These are phyloP conservation scores for Phytophthora pluvialis DNA, from an alignment of 352 stramenopile species.

Conservation along the genomic window DNA sequence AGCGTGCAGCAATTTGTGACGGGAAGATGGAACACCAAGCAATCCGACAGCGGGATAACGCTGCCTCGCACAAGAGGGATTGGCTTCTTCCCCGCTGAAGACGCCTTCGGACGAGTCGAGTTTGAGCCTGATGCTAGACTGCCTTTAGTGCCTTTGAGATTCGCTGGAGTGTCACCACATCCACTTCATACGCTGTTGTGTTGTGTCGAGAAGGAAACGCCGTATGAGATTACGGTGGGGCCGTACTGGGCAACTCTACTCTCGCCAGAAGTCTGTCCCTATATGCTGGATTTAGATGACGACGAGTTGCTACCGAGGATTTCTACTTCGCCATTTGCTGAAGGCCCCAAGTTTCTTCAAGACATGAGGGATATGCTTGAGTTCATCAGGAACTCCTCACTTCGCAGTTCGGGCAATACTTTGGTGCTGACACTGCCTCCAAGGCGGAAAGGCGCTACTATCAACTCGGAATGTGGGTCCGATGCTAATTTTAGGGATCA, in stretches of 20 bases:
- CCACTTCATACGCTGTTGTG: constrained; percentile 29
- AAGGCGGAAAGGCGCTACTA: background rate
- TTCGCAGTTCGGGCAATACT: constrained; percentile 16
- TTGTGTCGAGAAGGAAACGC: constrained; percentile 28
- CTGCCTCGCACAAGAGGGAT: constrained; percentile 31
- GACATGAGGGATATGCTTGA: constrained; percentile 39
- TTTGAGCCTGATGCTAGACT: constrained; percentile 31
- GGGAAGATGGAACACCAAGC: constrained; percentile 26
- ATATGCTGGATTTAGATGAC: constrained; percentile 28
- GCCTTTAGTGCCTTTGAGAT: constrained; percentile 24
- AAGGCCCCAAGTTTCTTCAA: constrained; percentile 40
- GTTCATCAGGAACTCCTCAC: constrained; percentile 30
- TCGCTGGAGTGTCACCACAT: constrained; percentile 25
- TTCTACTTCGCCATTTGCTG: constrained; percentile 36
- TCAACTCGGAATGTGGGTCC: background rate
- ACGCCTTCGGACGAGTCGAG: constrained; percentile 24
- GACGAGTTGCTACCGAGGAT: constrained; percentile 29
- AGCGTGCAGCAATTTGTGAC: constrained; percentile 29
- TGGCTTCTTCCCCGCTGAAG: constrained; percentile 34
- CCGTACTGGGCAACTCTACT: constrained; percentile 30
- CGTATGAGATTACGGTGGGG: constrained; percentile 19
- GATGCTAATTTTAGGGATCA: constrained; percentile 23
- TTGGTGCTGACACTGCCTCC: constrained; percentile 22
- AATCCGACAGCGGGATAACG: constrained; percentile 11
- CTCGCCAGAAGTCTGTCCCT: constrained; percentile 20